Base-by-base conservation (phyloP, 306 rosid species). In the Styphnolobium japonicum region DNA sequence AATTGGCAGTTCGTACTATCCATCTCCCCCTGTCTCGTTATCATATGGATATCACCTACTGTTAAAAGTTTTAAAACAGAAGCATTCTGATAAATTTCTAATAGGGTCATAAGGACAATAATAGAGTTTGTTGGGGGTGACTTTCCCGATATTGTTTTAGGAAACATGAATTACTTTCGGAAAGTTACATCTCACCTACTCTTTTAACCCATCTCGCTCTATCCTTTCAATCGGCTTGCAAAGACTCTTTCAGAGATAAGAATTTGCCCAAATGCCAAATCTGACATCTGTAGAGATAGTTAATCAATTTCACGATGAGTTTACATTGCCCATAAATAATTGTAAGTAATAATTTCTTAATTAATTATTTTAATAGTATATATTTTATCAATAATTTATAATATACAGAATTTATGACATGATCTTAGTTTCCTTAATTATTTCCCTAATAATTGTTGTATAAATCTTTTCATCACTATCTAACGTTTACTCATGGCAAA, bases 131-230 rank as follows among this genome's bases (percentile, higher is more conserved):
- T 82, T 71, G 71, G 57, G 58, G 18, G 70, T 51, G 29, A 65
- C 76, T 72, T 6, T 2, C 49, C 14, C 42, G 19, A 4, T 36
- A 56, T 36, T 83, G 37, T 39, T 71, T 48, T 14, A 18, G 55
- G 77, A 58, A 29, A 7, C 43, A 65, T 67, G 66, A 48, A 51
- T 62, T 71, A 60, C 71, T 42, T 76, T 62, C 5, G 25, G 82
- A 86, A 79, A 77, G 81, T 21, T 82, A 70, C 86, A n/a, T 39
- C 53, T 49, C 40, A 76, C 75, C 88, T 0, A 67, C 84, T 51
- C 71, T 37, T 42, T 43, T 48, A 84, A 48, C 34, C 65, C 62
- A 46, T 58, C 43, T 43, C 33, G 3, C 8, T 29, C 19, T 0
- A 19, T 9, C 31, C 31, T 27, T 27, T 27, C 31, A 27, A 27